A percentile compares a stretch with the other conserved stretches of the same genome.
These are phyloP conservation scores for Pilasporangium apinafurcum DNA, from an alignment of 352 stramenopile genomes.

Conservation along the genomic window DNA sequence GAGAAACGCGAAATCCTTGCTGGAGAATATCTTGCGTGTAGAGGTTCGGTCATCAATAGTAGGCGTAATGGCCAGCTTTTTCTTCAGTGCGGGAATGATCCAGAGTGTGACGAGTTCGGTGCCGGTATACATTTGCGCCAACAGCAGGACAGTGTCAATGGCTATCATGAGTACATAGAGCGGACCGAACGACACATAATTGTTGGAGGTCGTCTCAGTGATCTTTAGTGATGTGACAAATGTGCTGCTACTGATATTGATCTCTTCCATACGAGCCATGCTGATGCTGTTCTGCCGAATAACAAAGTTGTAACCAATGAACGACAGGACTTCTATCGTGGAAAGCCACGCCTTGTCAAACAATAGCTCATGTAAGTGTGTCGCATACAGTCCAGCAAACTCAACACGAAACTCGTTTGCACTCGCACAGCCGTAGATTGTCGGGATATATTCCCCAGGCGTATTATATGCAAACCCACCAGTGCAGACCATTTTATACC, in stretches of 20 bases:
- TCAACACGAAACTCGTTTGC: constrained; percentile 10
- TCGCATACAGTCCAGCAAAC: constrained; percentile 13
- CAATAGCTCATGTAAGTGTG: constrained; percentile 6
- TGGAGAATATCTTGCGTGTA: background rate
- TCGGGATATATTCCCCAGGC: constrained; percentile 4
- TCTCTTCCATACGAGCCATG: constrained; percentile 4
- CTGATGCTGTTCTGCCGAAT: constrained; percentile 18
- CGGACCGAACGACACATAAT: constrained; percentile 15
- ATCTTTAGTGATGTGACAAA: too few relatives aligned
- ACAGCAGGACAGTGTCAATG: constrained; percentile 13
- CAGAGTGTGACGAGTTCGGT: constrained; percentile 9
- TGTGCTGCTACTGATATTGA: background rate
- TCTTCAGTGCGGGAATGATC: constrained; percentile 7
- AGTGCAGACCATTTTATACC: constrained; percentile 13
- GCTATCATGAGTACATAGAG: constrained; percentile 21
- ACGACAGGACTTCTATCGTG: constrained; percentile 11
- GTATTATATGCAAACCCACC: constrained; percentile 12
- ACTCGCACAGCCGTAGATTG: constrained; percentile 15
- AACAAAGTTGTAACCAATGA: constrained; percentile 8
- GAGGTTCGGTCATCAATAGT: background rate
- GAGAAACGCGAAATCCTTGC: constrained; percentile 8
- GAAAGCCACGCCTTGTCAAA: constrained; percentile 12
- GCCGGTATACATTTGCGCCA: constrained; percentile 9
- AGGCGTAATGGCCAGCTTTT: constrained; percentile 1
- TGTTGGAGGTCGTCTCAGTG: constrained; percentile 6